A percentile compares a stretch with the other conserved stretches of the same genome.
Conservation (phyloP, 352 stramenopile species). For the Thraustochytrium sp. region DNA sequence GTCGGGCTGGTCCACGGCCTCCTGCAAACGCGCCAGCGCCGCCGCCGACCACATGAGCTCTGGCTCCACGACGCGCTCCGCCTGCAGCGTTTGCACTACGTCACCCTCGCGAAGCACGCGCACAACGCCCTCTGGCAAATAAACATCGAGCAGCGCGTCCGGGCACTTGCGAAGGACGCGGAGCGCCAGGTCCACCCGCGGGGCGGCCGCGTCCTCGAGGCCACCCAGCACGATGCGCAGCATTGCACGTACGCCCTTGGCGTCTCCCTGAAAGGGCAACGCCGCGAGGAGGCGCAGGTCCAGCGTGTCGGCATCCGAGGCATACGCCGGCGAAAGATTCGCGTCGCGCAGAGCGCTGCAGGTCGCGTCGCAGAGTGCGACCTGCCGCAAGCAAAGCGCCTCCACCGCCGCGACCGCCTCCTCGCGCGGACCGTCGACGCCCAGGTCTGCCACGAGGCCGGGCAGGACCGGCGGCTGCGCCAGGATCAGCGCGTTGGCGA, state of each 20-base stretch:
- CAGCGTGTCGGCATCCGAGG: neutral
- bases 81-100: neutral
- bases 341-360: neutral
- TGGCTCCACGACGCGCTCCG: neutral
- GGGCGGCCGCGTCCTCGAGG: neutral
- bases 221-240: neutral
- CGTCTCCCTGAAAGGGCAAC: neutral
- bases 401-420: neutral
- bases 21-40: neutral
- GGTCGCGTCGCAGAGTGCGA: neutral
- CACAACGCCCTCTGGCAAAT: neutral
- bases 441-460: neutral
- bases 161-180: neutral
- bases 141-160: neutral
- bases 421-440: neutral
- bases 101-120: neutral
- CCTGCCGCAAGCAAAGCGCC: neutral
- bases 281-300: neutral
- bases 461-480: constrained; percentile 17
- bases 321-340: neutral
- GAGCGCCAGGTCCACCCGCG: neutral
- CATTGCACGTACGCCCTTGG: neutral
- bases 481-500: constrained; percentile 21
- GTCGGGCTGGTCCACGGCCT: neutral
- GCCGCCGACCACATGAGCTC: constrained; percentile 27